Evolutionary conservation across 2,329 filamentous ascomycete genomes (phyloP).

Genomic region (Ceratocystis albifundus): DNA sequence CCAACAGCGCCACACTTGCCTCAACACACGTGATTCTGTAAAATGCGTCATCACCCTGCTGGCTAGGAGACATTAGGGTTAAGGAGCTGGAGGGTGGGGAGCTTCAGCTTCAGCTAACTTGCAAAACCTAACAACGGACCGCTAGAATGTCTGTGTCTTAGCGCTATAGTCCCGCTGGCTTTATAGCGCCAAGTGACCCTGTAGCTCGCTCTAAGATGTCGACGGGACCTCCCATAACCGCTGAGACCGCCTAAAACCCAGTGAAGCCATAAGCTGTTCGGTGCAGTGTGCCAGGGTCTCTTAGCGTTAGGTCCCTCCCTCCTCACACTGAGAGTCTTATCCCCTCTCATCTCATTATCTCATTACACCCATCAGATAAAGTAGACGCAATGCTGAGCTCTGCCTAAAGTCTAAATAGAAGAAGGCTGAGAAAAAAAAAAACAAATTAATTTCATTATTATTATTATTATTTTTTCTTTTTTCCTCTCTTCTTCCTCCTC

Average conservation of each 20-base stretch:
- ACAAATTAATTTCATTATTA: not conserved
- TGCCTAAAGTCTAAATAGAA: not conserved
- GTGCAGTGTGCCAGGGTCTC: no score
- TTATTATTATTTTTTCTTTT: not conserved
- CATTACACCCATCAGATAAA: not conserved
- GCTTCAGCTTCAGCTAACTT: not conserved
- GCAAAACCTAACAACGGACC: not conserved
- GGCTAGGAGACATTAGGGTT: not conserved
- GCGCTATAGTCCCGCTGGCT: no score
- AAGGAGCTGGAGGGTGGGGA: not conserved
- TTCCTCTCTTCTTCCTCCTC: not conserved
- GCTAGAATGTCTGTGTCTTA: not conserved
- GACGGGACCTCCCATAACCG: not conserved
- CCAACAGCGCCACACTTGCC: not conserved
- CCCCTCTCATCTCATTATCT: not conserved
- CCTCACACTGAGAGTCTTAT: not conserved
- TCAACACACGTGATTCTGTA: not conserved
- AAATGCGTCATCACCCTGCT: conserved; percentile 1
- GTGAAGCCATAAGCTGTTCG: no score
- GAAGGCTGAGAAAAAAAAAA: conserved; percentile 1
- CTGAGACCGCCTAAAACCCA: not conserved
- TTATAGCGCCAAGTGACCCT: no score
- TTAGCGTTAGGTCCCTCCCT: not conserved
- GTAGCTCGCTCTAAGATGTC: not conserved
- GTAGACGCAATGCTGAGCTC: conserved; percentile 4